Evolutionary conservation across 2,329 filamentous ascomycete species (phyloP), one percentile per base, ranked within the genome.

Genomic region (Calonectria naviculata): DNA sequence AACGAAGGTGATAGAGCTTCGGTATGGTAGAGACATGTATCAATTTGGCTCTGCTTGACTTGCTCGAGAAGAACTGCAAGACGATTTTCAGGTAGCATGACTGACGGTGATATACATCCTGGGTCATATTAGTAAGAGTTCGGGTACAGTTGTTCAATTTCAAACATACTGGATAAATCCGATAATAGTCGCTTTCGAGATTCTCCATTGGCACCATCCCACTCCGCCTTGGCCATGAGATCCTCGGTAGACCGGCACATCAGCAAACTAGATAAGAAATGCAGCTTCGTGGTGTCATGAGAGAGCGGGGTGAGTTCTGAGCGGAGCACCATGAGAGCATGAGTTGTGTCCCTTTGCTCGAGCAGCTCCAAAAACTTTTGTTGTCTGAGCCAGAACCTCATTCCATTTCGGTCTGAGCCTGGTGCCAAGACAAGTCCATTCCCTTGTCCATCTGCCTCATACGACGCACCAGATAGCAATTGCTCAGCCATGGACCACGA

Each of bases 361-460:
- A 99, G 85, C 10, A 98, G 86, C 84, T 99, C 97, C 34, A 99
- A 87, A 78, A 96, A 99, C 82, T 98, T 98, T 81, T 99, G 97
- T 80, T 97, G 94, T 74, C 96, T 90, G 78, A 99, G 87, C 86
- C 92, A 92, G 82, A 98, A 98, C 56, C 93, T 89, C 93, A 99
- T 96, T 64, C 93, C 88, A 75, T 93, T 91, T 68, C 89, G 89
- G 78, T 98, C 93, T 8, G 94, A 93, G 28, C 91, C 92, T 49
- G 94, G 90, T 19, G 93, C 90, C 65, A 98, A 87, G 19, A 94
- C 90, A 66, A 99, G 85, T 2, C 93, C 94, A 74, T 90, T 87
- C 0, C 84, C 84, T 49, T 77, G 68, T 26, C 80, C 78, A 12
- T 78, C 75, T 36, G 82, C 80, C 8, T 83, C 84, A 34, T 82